Conservation (phyloP, 768 basidiomycete genomes). For the Pholiota conissans region DNA sequence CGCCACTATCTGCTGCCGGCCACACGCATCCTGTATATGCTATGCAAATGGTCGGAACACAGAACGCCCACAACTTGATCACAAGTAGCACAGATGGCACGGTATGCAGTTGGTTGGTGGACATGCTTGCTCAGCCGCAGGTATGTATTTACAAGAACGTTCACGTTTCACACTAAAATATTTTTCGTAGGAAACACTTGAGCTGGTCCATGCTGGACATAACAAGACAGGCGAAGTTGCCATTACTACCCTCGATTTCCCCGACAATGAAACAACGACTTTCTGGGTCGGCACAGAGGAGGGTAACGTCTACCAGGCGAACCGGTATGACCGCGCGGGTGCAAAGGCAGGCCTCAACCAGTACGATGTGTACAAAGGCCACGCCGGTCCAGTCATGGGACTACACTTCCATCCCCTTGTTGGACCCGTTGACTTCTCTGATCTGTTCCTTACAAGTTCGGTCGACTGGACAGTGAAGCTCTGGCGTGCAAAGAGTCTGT, state of each 20-base stretch:
- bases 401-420: conserved; percentile 91
- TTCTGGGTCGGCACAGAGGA: conserved; percentile 99
- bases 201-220: conserved; percentile 85
- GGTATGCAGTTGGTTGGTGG: conserved; percentile 96
- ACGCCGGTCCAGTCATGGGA: conserved; percentile 92
- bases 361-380: conserved; percentile 90
- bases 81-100: conserved; percentile 96
- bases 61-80: conserved; percentile 97
- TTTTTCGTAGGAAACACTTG: conserved; percentile 79
- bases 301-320: conserved; percentile 94
- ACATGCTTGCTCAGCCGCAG: conserved; percentile 98
- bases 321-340: conserved; percentile 95
- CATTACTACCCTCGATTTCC: conserved; percentile 92
- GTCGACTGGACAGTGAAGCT: conserved; percentile 99
- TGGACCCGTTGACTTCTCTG: conserved; percentile 93
- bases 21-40: conserved; percentile 99
- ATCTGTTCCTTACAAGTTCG: conserved; percentile 89
- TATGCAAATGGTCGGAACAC: conserved; percentile 98
- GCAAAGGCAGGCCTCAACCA: conserved; percentile 95
- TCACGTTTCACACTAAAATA: background rate
- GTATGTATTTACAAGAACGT: conserved; percentile 40
- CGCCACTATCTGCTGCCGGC: conserved; percentile 91
- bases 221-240: conserved; percentile 97
- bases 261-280: conserved; percentile 93
- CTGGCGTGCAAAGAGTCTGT: conserved; percentile 81